Evolutionary conservation across 768 basidiomycete genomes (phyloP), one percentile per base, ranked within the genome.

Genomic region (Lentinus tigrinus): DNA sequence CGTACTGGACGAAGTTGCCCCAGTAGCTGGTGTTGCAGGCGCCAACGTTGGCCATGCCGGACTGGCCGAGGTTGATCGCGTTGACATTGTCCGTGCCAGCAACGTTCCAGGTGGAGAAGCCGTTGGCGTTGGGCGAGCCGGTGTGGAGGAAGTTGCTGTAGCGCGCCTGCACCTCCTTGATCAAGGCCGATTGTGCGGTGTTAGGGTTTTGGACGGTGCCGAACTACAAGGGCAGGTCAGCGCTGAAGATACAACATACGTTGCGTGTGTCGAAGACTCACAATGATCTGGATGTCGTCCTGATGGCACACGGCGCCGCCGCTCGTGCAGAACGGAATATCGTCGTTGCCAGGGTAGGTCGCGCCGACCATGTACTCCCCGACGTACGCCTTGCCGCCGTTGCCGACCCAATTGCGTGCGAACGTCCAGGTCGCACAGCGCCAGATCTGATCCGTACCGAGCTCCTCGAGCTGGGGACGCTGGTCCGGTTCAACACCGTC

Each of bases 241-340:
- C 78, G 43, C 27, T 53, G 54, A 49, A 53, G 39, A 42, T 14
- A 46, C 52, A 54, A 43, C 6, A 42, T 44, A 47, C 24, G 53
- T 28, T 54, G 1, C 1, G 40, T 42, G 5, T 40, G 36, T 24
- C 26, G 42, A 28, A 21, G 24, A 80, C 85, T 57, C 73, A 87
- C 87, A 58, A 92, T 81, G 68, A 89, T 85, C 74, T 86, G 74
- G 58, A 93, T 92, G 66, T 93, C 91, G 68, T 92, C 91, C 69
- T 91, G 81, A 69, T 91, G 90, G 72, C 90, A 92, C 38, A 91
- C 85, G 31, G 74, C 70, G 36, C 84, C 85, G 28, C 75, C 36
- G 62, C 78, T 69, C 5, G 76, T 78, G 72, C 90, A 92, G 67
- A 78, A 84, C 0, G 82, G 65, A 46, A 83, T 73, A 1, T 56